These are phyloP conservation scores for Imleria badia DNA, from an alignment of 768 basidiomycete genomes.

Conservation along the genomic window DNA sequence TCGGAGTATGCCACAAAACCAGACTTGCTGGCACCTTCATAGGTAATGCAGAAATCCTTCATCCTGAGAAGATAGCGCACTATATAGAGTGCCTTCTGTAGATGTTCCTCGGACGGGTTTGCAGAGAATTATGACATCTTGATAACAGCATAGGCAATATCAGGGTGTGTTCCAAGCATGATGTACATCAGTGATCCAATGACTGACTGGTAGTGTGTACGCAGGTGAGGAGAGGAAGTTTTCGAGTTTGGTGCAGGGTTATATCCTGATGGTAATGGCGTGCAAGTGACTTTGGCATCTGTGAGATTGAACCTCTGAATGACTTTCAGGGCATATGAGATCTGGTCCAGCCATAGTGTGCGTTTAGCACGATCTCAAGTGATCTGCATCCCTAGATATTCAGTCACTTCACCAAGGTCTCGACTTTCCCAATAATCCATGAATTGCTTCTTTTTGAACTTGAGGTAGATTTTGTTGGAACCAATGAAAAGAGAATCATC, in stretches of 20 bases:
- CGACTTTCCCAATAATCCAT: background rate
- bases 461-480: too few relatives aligned
- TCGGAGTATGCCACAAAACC: too few relatives aligned
- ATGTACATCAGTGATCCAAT: background rate
- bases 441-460: background rate
- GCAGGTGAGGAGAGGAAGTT: background rate
- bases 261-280: background rate
- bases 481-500: too few relatives aligned
- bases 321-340: background rate
- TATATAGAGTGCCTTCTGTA: too few relatives aligned
- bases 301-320: background rate
- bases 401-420: background rate
- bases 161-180: background rate
- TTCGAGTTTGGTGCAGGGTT: background rate
- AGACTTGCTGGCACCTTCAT: too few relatives aligned
- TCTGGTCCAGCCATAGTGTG: background rate
- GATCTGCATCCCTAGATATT: background rate
- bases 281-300: background rate
- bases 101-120: too few relatives aligned
- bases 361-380: background rate
- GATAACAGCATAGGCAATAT: too few relatives aligned
- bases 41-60: too few relatives aligned
- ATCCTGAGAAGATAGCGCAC: too few relatives aligned
- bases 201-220: background rate
- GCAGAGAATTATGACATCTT: too few relatives aligned